These are phyloP conservation scores for Stropharia rugosoannulata DNA, from an alignment of 768 basidiomycete genomes.

Conservation along the genomic window DNA sequence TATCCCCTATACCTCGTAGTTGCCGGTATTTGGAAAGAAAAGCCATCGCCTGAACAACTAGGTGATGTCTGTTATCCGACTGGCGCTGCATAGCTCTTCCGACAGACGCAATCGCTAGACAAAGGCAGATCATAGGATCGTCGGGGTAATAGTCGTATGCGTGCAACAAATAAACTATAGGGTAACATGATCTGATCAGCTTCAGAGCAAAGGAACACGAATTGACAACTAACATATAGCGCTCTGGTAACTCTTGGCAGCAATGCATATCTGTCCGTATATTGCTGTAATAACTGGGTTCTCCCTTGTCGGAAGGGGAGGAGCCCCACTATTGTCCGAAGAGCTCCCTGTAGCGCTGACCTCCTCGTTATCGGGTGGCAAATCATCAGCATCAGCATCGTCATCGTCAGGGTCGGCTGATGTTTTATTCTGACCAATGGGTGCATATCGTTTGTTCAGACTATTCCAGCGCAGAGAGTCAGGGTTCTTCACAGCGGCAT, in stretches of 20 bases:
- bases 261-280: conserved; percentile 84
- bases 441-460: conserved; percentile 55
- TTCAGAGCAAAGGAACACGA: background rate
- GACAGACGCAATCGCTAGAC: conserved; percentile 80
- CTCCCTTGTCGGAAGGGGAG: conserved; percentile 60
- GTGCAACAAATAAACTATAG: conserved; percentile 81
- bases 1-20: conserved; percentile 44
- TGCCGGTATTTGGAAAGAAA: conserved; percentile 81
- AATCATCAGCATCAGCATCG: conserved; percentile 16
- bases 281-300: conserved; percentile 71
- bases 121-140: conserved; percentile 84
- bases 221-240: conserved; percentile 70
- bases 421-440: conserved; percentile 36
- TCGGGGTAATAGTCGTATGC: conserved; percentile 83
- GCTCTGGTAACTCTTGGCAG: conserved; percentile 85
- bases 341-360: conserved; percentile 13
- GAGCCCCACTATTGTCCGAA: conserved; percentile 10
- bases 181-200: background rate
- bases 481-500: conserved; percentile 62
- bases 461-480: conserved; percentile 64
- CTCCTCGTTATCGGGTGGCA: conserved; percentile 17
- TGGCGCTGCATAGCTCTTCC: conserved; percentile 93
- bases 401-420: conserved; percentile 37
- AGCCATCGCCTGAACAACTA: conserved; percentile 82
- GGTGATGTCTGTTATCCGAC: conserved; percentile 90